These are phyloP conservation scores for Termitomyces eurrhizus DNA, from an alignment of 768 basidiomycete genomes.

Conservation along the genomic window DNA sequence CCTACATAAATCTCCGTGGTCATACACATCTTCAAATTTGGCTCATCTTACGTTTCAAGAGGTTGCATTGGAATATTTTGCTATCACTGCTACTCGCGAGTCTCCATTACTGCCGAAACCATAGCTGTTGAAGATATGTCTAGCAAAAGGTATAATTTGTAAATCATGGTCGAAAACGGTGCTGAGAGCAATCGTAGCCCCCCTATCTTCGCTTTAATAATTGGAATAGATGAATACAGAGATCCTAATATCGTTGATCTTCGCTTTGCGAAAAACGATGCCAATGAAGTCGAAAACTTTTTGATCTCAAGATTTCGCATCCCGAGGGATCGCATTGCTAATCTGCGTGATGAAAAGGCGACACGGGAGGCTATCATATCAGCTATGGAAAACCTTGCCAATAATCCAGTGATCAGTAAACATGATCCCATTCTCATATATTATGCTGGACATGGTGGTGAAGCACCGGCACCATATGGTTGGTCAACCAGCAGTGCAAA, in stretches of 20 bases:
- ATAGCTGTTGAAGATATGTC: neutral
- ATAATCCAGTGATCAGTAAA: neutral
- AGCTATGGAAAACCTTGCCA: neutral
- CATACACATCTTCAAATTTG: neutral
- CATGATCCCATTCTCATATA: slow-evolving; percentile 11
- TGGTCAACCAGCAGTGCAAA: neutral
- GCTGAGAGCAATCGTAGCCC: neutral
- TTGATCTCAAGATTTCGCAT: neutral
- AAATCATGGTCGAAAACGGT: neutral
- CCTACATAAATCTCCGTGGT: neutral
- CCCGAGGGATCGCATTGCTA: neutral
- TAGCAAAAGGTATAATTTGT: neutral
- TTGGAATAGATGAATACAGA: slow-evolving; percentile 12
- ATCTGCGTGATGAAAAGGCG: slow-evolving; percentile 3
- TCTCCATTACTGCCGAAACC: neutral
- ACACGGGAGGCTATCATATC: neutral
- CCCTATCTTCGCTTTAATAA: neutral
- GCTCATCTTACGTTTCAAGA: neutral
- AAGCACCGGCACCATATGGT: neutral
- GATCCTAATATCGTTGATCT: neutral
- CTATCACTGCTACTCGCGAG: neutral
- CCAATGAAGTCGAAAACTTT: slow-evolving; percentile 2
- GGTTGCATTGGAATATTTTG: too few species aligned
- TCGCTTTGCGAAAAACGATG: slow-evolving; percentile 1
- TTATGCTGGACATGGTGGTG: slow-evolving; percentile 9